Conservation (phyloP, 139 green algal species). For the Chlorella vulgaris region DNA sequence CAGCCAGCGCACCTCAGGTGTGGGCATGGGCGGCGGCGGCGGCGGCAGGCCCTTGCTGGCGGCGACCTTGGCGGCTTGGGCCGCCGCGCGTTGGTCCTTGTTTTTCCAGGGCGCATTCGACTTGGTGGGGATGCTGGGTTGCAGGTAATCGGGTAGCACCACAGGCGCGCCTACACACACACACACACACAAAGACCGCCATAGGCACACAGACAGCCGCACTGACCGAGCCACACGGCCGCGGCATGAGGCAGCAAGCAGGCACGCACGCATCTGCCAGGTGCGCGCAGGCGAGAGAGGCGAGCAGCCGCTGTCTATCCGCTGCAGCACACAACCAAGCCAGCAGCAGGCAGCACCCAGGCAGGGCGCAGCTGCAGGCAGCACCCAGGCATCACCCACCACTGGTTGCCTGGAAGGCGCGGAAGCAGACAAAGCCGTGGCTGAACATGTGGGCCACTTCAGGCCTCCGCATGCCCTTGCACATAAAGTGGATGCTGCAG, state of each 20-base stretch:
- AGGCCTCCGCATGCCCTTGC: constrained; percentile 58
- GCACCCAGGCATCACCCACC: constrained; percentile 37
- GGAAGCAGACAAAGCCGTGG: constrained; percentile 53
- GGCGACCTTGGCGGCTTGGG: constrained; percentile 8
- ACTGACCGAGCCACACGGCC: background rate
- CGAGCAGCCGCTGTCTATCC: background rate
- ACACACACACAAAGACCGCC: background rate
- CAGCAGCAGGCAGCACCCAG: background rate
- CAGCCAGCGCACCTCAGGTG: constrained; percentile 5
- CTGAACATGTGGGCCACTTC: constrained; percentile 61
- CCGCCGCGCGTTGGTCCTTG: constrained; percentile 12
- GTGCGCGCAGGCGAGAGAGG: background rate
- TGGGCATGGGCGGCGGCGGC: background rate
- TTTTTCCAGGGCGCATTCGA: constrained; percentile 30
- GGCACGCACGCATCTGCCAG: too few relatives aligned
- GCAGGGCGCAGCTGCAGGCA: too few relatives aligned
- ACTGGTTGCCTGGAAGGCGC: constrained; percentile 49
- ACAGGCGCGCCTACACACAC: constrained; percentile 3
- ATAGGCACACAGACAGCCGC: background rate
- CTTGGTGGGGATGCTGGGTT: constrained; percentile 30
- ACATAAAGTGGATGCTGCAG: constrained; percentile 51
- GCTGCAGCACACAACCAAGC: background rate
- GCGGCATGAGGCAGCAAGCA: background rate
- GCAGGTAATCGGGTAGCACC: constrained; percentile 22
- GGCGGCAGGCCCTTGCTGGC: background rate